Evolutionary conservation across 495 filamentous ascomycete species (phyloP).

Genomic region (Aspergillus leporis): DNA sequence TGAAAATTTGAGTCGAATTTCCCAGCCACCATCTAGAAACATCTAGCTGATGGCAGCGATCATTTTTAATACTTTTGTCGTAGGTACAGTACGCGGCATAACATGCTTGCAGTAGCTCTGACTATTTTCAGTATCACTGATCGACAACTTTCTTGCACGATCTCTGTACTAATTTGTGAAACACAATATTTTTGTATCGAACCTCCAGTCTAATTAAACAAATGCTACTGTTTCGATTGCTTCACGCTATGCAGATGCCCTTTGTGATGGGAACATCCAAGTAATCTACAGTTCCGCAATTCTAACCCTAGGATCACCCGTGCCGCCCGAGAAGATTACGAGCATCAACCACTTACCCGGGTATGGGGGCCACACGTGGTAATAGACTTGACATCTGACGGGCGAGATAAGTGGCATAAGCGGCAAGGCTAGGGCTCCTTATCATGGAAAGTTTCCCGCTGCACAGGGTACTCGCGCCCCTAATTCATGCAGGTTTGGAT

Average conservation of each 20-base stretch:
- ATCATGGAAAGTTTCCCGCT: not conserved
- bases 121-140: not conserved
- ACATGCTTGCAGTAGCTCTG: not conserved
- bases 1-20: constrained; percentile 18
- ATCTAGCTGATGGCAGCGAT: constrained; percentile 6
- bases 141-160: not conserved
- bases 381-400: not conserved
- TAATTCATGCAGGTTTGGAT: not conserved
- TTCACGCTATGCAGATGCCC: not conserved
- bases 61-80: not conserved
- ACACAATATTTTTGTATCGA: not conserved
- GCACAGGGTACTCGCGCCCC: not conserved
- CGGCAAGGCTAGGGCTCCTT: not conserved
- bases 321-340: constrained; percentile 4
- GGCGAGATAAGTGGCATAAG: not conserved
- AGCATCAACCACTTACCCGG: not conserved
- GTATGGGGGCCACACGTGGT: not conserved
- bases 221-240: not conserved
- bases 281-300: not conserved
- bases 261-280: not conserved
- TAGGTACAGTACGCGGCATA: not conserved
- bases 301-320: constrained; percentile 1
- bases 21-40: constrained; percentile 37
- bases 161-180: not conserved
- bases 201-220: not conserved